A percentile compares a stretch with the other conserved stretches of the same genome.
Evolutionary conservation across 345 rosid species (phyloP).

Genomic region (Moricandia arvensis): DNA sequence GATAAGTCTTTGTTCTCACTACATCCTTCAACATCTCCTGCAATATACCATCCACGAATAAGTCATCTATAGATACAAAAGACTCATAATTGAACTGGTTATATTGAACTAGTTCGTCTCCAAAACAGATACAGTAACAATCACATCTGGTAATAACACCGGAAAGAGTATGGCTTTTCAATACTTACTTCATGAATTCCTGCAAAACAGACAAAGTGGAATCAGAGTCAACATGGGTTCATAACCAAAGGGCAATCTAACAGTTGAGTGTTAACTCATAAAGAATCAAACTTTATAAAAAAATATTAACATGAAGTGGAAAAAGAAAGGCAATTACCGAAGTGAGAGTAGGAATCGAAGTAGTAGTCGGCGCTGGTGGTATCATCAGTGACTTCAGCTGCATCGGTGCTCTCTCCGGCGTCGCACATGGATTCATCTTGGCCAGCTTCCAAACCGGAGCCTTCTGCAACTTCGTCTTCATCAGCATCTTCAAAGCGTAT

Average conservation of each 20-base stretch:
- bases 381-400: slow-evolving; percentile 50
- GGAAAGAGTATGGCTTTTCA: neutral
- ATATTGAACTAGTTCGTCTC: neutral
- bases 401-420: slow-evolving; percentile 38
- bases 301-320: too few species aligned
- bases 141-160: neutral
- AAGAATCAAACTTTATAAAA: neutral
- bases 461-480: slow-evolving; percentile 44
- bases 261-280: too few species aligned
- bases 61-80: neutral
- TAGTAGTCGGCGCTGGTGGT: slow-evolving; percentile 97
- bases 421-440: slow-evolving; percentile 61
- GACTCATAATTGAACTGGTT: neutral
- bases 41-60: slow-evolving; percentile 13
- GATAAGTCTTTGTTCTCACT: slow-evolving; percentile 95
- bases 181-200: slow-evolving; percentile 99
- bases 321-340: slow-evolving; percentile 49
- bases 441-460: slow-evolving; percentile 30
- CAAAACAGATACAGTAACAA: neutral
- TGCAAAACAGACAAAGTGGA: slow-evolving; percentile 42
- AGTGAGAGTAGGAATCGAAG: slow-evolving; percentile 98
- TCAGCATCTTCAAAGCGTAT: slow-evolving; percentile 55
- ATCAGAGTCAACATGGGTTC: slow-evolving; percentile 5
- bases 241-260: neutral
- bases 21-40: slow-evolving; percentile 99